Evolutionary conservation across 306 rosid species (phyloP), one percentile per base, ranked within the genome.

Genomic region (Quercus engelmannii): DNA sequence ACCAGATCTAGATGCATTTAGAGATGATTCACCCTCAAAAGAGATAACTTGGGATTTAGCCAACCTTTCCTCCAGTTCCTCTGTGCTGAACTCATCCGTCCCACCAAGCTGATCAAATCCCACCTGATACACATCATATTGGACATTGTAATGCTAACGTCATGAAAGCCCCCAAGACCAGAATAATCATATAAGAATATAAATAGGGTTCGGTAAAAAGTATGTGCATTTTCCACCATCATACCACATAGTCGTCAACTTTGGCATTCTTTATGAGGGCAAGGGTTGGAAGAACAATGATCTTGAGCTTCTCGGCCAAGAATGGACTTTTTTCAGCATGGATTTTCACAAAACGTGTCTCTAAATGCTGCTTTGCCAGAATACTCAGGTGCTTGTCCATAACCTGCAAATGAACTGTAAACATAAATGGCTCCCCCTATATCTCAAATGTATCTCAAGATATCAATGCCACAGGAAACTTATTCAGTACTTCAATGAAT

Each of bases 51-150:
- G 94, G 71, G 92, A 85, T 89, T 89, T 92, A 55, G 96, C 97
- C 81, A 92, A 85, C 81, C 97, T 94, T 78, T 94, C 98, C 80
- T 90, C 97, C 75, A 94, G 74, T 62, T 89, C 94, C 87, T 94
- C 97, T 6, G 97, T 94, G 92, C 94, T 90, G 84, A 92, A 94
- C 26, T 88, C 97, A 69, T 95, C 99, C 26, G 92, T 91, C 74
- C 98, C 98, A 21, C 99, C 99, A 79, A 95, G 97, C 86, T 95
- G 86, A 86, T 95, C 98, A 78, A 95, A 95, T 56, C 99, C 99
- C 61, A 95, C 99, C 99, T 95, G 68, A 82, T 23, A 77, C 80
- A 79, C 61, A 74, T 49, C 35, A 56, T 21, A 74, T 70, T 61
- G 25, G 74, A 68, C 82, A n/a, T 55, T 43, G 18, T 61, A 55